A percentile compares a stretch with the other conserved stretches of the same genome.
phyloP scores from a whole-genome alignment of 2,329 filamentous ascomycete species.

The Clarireedia paspali region DNA sequence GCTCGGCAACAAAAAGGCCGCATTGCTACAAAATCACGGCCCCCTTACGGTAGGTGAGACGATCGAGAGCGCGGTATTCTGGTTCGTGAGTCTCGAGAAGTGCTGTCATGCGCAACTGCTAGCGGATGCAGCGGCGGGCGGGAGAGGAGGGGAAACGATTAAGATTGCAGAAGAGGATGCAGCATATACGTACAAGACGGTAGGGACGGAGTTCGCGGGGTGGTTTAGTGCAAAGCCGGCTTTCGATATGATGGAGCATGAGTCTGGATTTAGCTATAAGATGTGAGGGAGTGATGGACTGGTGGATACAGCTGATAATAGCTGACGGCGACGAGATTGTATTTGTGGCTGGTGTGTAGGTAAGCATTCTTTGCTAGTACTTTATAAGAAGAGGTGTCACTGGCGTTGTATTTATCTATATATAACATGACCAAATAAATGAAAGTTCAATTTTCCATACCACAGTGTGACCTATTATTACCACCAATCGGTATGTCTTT shows the following conservation, averaged over 20 bases:
- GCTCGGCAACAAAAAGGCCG: slow-evolving; percentile 43
- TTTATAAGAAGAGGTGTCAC: too few species aligned
- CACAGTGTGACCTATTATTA: too few species aligned
- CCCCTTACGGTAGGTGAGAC: slow-evolving; percentile 42
- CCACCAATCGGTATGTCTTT: too few species aligned
- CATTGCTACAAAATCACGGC: slow-evolving; percentile 47
- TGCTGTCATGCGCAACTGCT: slow-evolving; percentile 42
- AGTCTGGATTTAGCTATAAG: slow-evolving; percentile 32
- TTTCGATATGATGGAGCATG: slow-evolving; percentile 61
- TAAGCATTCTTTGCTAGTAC: too few species aligned
- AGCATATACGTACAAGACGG: slow-evolving; percentile 55
- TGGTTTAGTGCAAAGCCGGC: slow-evolving; percentile 66
- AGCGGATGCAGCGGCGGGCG: slow-evolving; percentile 52
- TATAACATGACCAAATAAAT: too few species aligned
- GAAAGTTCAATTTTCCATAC: background rate
- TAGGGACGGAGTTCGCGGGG: slow-evolving; percentile 54
- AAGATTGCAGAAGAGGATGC: slow-evolving; percentile 65
- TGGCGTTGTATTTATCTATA: too few species aligned
- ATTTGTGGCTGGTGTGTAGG: too few species aligned
- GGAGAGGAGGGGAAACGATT: slow-evolving; percentile 54
- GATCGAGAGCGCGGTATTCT: slow-evolving; percentile 45
- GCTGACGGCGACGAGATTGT: too few species aligned
- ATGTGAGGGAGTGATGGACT: slow-evolving; percentile 13
- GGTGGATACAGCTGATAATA: background rate
- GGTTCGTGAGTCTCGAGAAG: slow-evolving; percentile 45